These are phyloP conservation scores for Medicago arabica DNA, from an alignment of 306 rosid species.

Conservation along the genomic window DNA sequence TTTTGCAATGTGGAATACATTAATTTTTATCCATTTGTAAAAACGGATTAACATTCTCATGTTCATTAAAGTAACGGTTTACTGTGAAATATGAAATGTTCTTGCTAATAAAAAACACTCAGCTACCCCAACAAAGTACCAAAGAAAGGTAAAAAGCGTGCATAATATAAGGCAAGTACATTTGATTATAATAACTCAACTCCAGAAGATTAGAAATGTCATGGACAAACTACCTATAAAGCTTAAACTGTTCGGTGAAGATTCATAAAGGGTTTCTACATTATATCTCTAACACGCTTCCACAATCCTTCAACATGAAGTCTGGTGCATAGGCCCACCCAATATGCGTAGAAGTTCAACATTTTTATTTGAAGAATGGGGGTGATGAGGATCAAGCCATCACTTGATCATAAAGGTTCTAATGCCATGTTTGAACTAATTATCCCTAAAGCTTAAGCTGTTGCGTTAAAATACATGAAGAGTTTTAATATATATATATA, in stretches of 20 bases:
- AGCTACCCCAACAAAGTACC: conserved; percentile 31
- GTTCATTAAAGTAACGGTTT: conserved; percentile 35
- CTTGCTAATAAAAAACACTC: conserved; percentile 32
- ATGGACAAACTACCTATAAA: too few relatives aligned
- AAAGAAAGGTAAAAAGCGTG: conserved; percentile 30
- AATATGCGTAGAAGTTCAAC: not conserved
- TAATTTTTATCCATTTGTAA: conserved; percentile 16
- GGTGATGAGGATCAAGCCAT: not conserved
- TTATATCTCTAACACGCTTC: not conserved
- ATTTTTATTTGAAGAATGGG: conserved; percentile 17
- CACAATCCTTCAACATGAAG: not conserved
- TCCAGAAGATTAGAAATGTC: too few relatives aligned
- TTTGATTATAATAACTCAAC: conserved; percentile 34
- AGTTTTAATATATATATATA: conserved; percentile 8
- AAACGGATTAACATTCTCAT: conserved; percentile 14
- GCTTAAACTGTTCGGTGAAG: not conserved
- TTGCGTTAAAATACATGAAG: not conserved
- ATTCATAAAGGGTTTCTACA: not conserved
- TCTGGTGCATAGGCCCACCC: not conserved
- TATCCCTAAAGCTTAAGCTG: conserved; percentile 7
- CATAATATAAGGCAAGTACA: conserved; percentile 17
- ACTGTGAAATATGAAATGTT: conserved; percentile 26
- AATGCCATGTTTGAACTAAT: conserved; percentile 1
- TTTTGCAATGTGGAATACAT: conserved; percentile 25
- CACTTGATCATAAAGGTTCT: conserved; percentile 2